Conservation (phyloP, 2,329 filamentous ascomycete species). For the Basipetospora chlamydospora region DNA sequence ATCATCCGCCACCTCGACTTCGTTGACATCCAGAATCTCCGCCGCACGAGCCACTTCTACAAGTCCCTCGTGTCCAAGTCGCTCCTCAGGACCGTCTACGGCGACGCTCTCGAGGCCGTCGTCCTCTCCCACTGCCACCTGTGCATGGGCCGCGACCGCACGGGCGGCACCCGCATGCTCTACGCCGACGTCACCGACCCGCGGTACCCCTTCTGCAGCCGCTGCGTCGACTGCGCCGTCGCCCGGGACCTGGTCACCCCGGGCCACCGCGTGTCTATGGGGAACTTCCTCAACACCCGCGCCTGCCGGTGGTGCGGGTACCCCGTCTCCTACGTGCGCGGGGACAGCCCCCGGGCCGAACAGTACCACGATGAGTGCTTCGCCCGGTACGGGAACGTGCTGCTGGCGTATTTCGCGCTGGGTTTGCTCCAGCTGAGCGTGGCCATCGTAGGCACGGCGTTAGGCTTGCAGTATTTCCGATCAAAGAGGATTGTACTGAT, state of each 20-base stretch:
- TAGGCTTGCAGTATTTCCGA: slow-evolving; percentile 24
- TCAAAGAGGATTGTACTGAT: slow-evolving; percentile 16
- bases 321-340: slow-evolving; percentile 19
- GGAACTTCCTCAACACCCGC: slow-evolving; percentile 19
- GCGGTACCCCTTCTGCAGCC: slow-evolving; percentile 22
- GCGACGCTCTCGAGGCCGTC: slow-evolving; percentile 12
- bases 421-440: slow-evolving; percentile 23
- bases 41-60: slow-evolving; percentile 24
- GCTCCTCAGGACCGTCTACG: slow-evolving; percentile 19
- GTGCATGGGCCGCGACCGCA: slow-evolving; percentile 21
- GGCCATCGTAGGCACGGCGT: slow-evolving; percentile 19
- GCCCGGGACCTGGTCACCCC: slow-evolving; percentile 19
- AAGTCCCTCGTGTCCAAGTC: slow-evolving; percentile 19
- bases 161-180: slow-evolving; percentile 18
- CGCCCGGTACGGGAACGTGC: slow-evolving; percentile 19
- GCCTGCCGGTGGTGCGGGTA: slow-evolving; percentile 30
- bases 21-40: slow-evolving; percentile 26
- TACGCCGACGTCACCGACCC: slow-evolving; percentile 15
- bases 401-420: slow-evolving; percentile 22
- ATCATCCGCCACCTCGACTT: slow-evolving; percentile 26
- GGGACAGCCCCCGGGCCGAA: slow-evolving; percentile 17
- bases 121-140: slow-evolving; percentile 24
- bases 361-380: slow-evolving; percentile 27
- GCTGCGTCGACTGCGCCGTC: slow-evolving; percentile 25
- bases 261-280: slow-evolving; percentile 22